Conservation (phyloP, 495 filamentous ascomycete species). For the Talaromyces trachyspermus region DNA sequence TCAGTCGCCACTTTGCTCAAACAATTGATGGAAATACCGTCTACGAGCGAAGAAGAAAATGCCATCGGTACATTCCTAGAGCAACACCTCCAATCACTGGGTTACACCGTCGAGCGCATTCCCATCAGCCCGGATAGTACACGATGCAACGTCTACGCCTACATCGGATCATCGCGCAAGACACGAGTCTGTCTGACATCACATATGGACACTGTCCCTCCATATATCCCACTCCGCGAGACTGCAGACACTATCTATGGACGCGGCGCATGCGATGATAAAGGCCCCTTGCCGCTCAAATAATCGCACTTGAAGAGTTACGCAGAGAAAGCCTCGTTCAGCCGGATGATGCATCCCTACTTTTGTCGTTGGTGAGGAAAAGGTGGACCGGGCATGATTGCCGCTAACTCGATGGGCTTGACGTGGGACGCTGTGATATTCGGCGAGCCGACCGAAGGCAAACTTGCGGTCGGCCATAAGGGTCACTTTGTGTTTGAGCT, state of each 20-base stretch:
- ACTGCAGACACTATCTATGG: constrained; percentile 50
- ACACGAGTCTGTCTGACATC: constrained; percentile 50
- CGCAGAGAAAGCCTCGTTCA: constrained; percentile 11
- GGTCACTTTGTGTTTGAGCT: constrained; percentile 54
- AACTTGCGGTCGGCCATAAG: constrained; percentile 75
- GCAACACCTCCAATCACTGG: constrained; percentile 15
- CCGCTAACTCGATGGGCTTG: constrained; percentile 22
- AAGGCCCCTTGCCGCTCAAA: constrained; percentile 73
- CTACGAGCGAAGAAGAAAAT: constrained; percentile 23
- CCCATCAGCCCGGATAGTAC: constrained; percentile 18
- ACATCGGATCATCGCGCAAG: constrained; percentile 11
- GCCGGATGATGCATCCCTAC: constrained; percentile 45
- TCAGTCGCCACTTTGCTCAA: constrained; percentile 15
- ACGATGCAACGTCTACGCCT: constrained; percentile 20
- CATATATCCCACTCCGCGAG: constrained; percentile 44
- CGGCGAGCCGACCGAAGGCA: constrained; percentile 72
- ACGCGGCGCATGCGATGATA: constrained; percentile 74
- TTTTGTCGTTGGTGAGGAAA: constrained; percentile 78
- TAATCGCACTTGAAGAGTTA: constrained; percentile 45
- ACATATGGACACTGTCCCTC: constrained; percentile 56
- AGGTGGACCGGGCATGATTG: constrained; percentile 64
- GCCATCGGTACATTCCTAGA: constrained; percentile 19
- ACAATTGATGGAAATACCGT: constrained; percentile 19
- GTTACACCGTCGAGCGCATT: constrained; percentile 24
- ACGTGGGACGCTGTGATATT: constrained; percentile 55